Evolutionary conservation across 495 filamentous ascomycete genomes (phyloP).

Genomic region (Neurospora pannonica): DNA sequence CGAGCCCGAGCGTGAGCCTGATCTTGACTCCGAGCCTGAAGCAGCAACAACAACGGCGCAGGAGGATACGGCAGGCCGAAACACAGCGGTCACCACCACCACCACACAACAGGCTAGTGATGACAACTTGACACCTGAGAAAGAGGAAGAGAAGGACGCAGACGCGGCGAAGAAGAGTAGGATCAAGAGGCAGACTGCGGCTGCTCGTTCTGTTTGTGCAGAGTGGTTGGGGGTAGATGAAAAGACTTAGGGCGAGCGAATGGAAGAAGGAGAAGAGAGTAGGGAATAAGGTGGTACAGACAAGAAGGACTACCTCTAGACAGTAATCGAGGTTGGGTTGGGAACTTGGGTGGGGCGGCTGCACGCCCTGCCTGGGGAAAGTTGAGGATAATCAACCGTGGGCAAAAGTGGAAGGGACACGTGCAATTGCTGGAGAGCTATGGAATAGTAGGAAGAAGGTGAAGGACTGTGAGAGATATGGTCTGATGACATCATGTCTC

Average conservation of each 20-base stretch:
- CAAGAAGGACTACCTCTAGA: too few species aligned
- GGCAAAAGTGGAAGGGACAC: background rate
- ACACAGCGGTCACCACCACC: background rate
- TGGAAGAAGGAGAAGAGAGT: background rate
- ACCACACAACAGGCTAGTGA: background rate
- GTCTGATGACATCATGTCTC: background rate
- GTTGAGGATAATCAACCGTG: background rate
- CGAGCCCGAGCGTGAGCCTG: background rate
- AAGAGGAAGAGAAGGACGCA: background rate
- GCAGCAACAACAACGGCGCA: background rate
- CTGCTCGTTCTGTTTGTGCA: background rate
- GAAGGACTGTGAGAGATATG: background rate
- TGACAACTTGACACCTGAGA: background rate
- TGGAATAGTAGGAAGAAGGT: background rate
- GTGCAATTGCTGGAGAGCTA: background rate
- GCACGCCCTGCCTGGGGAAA: background rate
- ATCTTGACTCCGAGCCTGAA: background rate
- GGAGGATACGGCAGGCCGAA: background rate
- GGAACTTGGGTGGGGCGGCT: background rate
- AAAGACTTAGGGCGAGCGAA: background rate
- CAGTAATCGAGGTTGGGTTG: too few species aligned
- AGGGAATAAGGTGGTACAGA: background rate
- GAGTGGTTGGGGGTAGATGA: background rate
- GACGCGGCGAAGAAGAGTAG: background rate
- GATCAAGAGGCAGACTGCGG: background rate